Conservation (phyloP, 2,329 filamentous ascomycete genomes). For the Curvularia verruculosa region DNA sequence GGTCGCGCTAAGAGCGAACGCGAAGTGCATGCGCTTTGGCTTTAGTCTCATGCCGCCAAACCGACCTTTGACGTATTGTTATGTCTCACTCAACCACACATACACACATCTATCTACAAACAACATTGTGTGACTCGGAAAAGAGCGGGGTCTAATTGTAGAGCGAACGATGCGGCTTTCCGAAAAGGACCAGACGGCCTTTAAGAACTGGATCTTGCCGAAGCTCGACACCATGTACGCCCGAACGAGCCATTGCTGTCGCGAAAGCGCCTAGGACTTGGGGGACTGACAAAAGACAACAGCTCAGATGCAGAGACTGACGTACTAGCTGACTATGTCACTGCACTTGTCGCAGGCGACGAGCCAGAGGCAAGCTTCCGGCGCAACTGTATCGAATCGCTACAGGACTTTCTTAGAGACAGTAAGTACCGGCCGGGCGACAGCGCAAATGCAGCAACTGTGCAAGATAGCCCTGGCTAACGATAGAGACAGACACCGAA, state of each 20-base stretch:
- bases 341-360: slow-evolving; percentile 71
- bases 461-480: slow-evolving; percentile 16
- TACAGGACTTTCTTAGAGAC: slow-evolving; percentile 76
- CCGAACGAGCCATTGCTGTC: not conserved
- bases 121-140: slow-evolving; percentile 2
- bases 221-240: slow-evolving; percentile 76
- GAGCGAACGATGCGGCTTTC: slow-evolving; percentile 59
- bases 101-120: no score
- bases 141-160: slow-evolving; percentile 7
- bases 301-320: slow-evolving; percentile 82
- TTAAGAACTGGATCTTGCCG: slow-evolving; percentile 80
- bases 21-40: slow-evolving; percentile 15
- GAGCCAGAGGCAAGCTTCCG: slow-evolving; percentile 69
- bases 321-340: slow-evolving; percentile 83
- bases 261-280: not conserved
- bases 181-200: slow-evolving; percentile 60
- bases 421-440: slow-evolving; percentile 23
- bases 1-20: slow-evolving; percentile 25
- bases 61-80: slow-evolving; percentile 1
- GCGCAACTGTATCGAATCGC: slow-evolving; percentile 71
- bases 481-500: slow-evolving; percentile 55
- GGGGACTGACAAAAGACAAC: slow-evolving; percentile 10
- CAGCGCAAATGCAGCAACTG: not conserved
- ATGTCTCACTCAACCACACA: not conserved
- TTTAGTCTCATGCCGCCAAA: not conserved